A percentile compares a stretch with the other conserved stretches of the same genome.
phyloP scores from a whole-genome alignment of 768 basidiomycete species.

The Austroboletus festivus region DNA sequence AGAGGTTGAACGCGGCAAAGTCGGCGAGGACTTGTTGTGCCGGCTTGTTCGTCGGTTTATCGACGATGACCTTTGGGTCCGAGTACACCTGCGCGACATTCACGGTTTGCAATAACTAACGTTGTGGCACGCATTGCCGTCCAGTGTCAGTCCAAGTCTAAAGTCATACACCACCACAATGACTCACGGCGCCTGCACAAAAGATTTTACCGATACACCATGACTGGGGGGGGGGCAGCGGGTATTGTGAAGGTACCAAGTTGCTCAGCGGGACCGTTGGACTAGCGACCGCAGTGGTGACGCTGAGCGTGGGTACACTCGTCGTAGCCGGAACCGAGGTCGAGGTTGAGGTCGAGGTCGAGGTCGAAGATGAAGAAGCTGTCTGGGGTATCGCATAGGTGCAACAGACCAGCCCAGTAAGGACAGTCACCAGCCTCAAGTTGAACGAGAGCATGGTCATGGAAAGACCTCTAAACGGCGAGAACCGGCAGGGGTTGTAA shows the following conservation, averaged over 20 bases:
- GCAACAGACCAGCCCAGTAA: conserved; percentile 14
- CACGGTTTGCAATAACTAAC: conserved; percentile 81
- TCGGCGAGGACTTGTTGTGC: conserved; percentile 66
- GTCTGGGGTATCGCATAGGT: conserved; percentile 17
- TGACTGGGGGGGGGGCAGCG: conserved; percentile 63
- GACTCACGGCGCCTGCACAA: conserved; percentile 69
- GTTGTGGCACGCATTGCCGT: no score
- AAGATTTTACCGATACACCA: conserved; percentile 82
- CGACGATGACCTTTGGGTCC: conserved; percentile 88
- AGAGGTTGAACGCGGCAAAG: conserved; percentile 44
- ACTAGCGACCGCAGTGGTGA: conserved; percentile 63
- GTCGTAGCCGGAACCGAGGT: conserved; percentile 10
- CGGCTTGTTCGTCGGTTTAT: conserved; percentile 76
- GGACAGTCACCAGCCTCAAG: conserved; percentile 5
- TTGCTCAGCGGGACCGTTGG: conserved; percentile 53
- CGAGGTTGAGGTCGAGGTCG: conserved; percentile 7
- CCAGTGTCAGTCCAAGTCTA: no score
- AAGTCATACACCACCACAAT: no score
- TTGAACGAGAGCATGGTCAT: conserved; percentile 35
- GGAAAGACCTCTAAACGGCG: neutral
- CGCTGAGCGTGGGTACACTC: conserved; percentile 36
- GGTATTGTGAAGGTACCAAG: conserved; percentile 60
- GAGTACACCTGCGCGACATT: conserved; percentile 70
- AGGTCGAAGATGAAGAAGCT: conserved; percentile 1
- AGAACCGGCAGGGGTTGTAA: neutral